These are phyloP conservation scores for Fusarium verrucosum DNA, from an alignment of 2,329 filamentous ascomycete species.

Conservation along the genomic window DNA sequence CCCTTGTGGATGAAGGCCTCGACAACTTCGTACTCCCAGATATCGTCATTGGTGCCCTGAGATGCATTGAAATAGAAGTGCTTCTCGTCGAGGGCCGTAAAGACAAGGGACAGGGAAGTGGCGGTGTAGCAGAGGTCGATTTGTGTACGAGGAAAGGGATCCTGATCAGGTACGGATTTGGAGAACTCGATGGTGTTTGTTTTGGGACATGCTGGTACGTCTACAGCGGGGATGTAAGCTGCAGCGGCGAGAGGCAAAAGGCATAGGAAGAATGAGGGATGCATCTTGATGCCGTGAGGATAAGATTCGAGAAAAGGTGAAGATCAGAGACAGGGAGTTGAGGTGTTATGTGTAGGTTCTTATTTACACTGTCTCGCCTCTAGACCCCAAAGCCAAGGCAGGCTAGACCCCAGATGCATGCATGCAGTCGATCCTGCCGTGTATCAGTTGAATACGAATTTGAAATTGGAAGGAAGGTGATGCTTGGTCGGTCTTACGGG, in stretches of 20 bases:
- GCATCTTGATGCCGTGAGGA: constrained; percentile 20
- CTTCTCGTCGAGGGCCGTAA: constrained; percentile 57
- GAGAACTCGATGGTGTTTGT: constrained; percentile 51
- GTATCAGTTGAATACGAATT: background rate
- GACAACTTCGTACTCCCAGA: constrained; percentile 62
- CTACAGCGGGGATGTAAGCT: constrained; percentile 42
- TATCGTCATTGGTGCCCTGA: constrained; percentile 56
- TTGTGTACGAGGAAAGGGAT: constrained; percentile 55
- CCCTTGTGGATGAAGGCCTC: constrained; percentile 60
- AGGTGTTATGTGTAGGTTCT: background rate
- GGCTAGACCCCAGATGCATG: background rate
- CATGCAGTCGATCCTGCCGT: constrained; percentile 2
- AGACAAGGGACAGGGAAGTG: constrained; percentile 52
- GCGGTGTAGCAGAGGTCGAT: constrained; percentile 59
- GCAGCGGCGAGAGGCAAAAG: constrained; percentile 1
- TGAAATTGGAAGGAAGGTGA: background rate
- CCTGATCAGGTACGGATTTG: constrained; percentile 54
- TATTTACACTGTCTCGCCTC: background rate
- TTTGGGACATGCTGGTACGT: constrained; percentile 53
- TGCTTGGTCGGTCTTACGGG: background rate
- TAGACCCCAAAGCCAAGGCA: constrained; percentile 2
- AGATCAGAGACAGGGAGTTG: background rate
- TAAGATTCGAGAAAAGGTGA: background rate
- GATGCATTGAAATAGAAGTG: constrained; percentile 57
- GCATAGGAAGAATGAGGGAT: background rate